Conservation (phyloP, 768 basidiomycete genomes). For the Leccinum rimulosum region DNA sequence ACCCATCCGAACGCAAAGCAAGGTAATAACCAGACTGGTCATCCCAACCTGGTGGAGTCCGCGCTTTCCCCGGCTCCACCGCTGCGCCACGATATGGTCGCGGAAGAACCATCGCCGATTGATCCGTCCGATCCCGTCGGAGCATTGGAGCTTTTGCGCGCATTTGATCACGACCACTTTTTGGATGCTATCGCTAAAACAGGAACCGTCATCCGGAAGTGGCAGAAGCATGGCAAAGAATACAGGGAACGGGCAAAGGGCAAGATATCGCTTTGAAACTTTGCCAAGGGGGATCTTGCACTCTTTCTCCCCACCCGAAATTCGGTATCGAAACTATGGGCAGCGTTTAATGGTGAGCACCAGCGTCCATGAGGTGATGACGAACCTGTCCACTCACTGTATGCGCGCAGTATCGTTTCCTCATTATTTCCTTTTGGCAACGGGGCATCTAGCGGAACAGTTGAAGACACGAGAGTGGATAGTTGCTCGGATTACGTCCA, state of each 20-base stretch:
- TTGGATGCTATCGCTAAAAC: conserved; percentile 78
- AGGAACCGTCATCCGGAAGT: conserved; percentile 87
- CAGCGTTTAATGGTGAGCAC: conserved; percentile 89
- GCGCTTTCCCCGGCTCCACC: conserved; percentile 43
- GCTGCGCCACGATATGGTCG: conserved; percentile 50
- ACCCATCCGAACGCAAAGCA: conserved; percentile 52
- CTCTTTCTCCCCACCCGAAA: conserved; percentile 95
- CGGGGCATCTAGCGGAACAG: conserved; percentile 83
- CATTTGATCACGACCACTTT: conserved; percentile 84
- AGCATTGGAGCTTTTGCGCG: conserved; percentile 66
- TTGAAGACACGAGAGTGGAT: conserved; percentile 93
- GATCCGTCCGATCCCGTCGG: conserved; percentile 73
- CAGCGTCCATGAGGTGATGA: neutral
- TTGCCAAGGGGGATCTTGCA: conserved; percentile 91
- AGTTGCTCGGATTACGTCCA: conserved; percentile 86
- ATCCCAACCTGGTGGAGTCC: conserved; percentile 46
- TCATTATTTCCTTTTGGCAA: conserved; percentile 93
- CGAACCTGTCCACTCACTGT: neutral
- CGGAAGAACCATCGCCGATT: conserved; percentile 66
- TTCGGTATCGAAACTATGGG: conserved; percentile 92
- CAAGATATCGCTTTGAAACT: conserved; percentile 95
- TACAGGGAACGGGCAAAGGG: conserved; percentile 95
- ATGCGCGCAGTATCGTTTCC: conserved; percentile 79
- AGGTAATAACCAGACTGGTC: conserved; percentile 28
- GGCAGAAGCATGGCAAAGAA: conserved; percentile 96